Evolutionary conservation across 2,329 filamentous ascomycete species (phyloP).

Genomic region (Gnomoniopsis smithogilvyi): DNA sequence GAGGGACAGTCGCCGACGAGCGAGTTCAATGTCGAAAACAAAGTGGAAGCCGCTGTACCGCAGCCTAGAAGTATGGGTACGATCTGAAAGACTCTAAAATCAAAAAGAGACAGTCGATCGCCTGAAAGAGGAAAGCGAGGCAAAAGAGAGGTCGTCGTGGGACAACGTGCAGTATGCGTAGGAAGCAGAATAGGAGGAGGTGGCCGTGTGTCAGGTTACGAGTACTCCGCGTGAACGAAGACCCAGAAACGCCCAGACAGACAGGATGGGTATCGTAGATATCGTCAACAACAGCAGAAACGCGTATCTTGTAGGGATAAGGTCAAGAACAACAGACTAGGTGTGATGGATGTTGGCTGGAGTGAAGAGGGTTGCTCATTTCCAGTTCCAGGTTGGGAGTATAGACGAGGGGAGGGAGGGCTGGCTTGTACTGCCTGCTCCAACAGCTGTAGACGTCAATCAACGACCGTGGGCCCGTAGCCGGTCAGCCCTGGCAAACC

Average conservation of each 20-base stretch:
- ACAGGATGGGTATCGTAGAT: conserved; percentile 1
- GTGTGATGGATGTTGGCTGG: conserved; percentile 1
- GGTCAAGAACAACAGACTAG: conserved; percentile 9
- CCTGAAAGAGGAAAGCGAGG: not conserved
- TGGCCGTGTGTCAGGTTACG: not conserved
- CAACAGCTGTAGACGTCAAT: conserved; percentile 3
- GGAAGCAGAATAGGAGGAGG: not conserved
- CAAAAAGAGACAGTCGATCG: not conserved
- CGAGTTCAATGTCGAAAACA: conserved; percentile 5
- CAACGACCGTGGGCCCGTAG: not conserved
- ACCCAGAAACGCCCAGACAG: not conserved
- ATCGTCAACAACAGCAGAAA: conserved; percentile 4
- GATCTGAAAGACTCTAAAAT: not conserved
- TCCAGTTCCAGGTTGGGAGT: not conserved
- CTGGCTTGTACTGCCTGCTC: not conserved
- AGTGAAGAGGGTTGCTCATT: not conserved
- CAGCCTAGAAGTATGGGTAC: not conserved
- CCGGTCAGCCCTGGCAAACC: not conserved
- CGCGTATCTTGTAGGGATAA: conserved; percentile 4
- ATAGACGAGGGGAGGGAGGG: too few species aligned
- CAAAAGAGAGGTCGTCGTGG: not conserved
- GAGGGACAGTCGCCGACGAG: conserved; percentile 13
- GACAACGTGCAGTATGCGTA: not conserved
- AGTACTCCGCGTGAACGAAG: conserved; percentile 10
- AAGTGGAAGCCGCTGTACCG: not conserved